Evolutionary conservation across 805 yeast genomes (phyloP).

Genomic region (Candida gorgasii): DNA sequence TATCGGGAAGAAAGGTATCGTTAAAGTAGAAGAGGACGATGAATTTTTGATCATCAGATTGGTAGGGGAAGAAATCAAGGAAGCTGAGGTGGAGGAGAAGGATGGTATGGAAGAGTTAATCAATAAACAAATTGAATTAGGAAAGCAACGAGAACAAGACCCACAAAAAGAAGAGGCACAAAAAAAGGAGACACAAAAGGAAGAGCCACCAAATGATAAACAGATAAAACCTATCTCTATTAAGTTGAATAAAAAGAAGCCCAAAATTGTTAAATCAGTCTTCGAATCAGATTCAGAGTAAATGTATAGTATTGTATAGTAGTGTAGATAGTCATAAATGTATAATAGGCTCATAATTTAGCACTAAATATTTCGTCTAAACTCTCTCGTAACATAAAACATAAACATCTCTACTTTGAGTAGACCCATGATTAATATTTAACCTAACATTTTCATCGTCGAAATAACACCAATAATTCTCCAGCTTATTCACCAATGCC

Average conservation of each 20-base stretch:
- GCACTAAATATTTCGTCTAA: no score
- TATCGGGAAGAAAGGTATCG: constrained; percentile 56
- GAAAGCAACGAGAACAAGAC: constrained; percentile 18
- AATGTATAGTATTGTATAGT: neutral
- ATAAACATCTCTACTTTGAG: constrained; percentile 61
- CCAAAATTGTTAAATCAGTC: constrained; percentile 5
- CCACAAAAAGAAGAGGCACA: neutral
- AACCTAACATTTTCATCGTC: constrained; percentile 65
- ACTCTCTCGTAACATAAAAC: constrained; percentile 63
- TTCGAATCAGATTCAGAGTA: constrained; percentile 8
- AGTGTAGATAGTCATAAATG: neutral
- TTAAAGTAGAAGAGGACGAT: constrained; percentile 46
- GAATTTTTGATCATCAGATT: constrained; percentile 32
- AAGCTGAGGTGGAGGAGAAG: constrained; percentile 3
- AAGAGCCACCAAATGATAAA: neutral
- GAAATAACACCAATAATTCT: constrained; percentile 68
- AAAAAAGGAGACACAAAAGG: neutral
- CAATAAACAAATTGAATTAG: constrained; percentile 55
- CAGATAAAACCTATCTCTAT: constrained; percentile 3
- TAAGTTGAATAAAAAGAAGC: constrained; percentile 3
- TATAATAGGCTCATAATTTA: neutral
- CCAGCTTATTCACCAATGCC: constrained; percentile 55
- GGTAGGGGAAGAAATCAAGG: constrained; percentile 21
- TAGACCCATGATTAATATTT: constrained; percentile 48
- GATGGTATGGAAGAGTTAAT: constrained; percentile 23